Conservation (phyloP, 352 stramenopile genomes). For the Phytopythium ostracodes region DNA sequence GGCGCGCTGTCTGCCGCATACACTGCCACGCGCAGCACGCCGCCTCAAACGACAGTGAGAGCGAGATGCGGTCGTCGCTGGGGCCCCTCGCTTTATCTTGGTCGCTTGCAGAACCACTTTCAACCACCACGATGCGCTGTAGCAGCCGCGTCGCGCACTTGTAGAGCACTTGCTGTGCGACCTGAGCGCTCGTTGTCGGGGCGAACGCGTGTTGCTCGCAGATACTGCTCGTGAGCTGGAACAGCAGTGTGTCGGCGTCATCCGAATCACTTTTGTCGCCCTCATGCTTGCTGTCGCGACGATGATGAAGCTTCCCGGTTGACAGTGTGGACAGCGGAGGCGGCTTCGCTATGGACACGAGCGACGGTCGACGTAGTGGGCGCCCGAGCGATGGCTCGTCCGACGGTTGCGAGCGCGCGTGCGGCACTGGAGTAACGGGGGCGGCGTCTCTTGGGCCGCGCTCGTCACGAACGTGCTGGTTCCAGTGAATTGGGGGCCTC, state of each 20-base stretch:
- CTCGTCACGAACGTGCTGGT: background rate
- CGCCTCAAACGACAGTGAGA: constrained; percentile 11
- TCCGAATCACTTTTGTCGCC: background rate
- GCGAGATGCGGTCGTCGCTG: background rate
- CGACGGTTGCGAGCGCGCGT: background rate
- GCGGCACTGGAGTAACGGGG: background rate
- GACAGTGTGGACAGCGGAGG: background rate
- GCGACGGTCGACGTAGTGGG: background rate
- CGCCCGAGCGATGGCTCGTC: background rate
- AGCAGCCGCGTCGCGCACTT: background rate
- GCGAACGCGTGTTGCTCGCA: background rate
- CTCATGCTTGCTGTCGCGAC: background rate
- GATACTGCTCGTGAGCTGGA: constrained; percentile 1
- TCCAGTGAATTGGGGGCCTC: background rate
- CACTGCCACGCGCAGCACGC: constrained; percentile 6
- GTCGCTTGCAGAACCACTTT: background rate
- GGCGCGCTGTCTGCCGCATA: constrained; percentile 18
- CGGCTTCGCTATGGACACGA: background rate
- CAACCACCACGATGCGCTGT: background rate
- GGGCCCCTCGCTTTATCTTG: constrained; percentile 13
- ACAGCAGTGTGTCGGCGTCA: background rate
- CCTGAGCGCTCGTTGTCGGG: background rate
- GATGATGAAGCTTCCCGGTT: background rate
- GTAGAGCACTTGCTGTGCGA: background rate
- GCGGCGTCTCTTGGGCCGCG: background rate